Percentiles rank a stretch among this genome's conserved stretches.
Conservation (phyloP, 257 asterid genomes). For the Gentiana macrophylla region DNA sequence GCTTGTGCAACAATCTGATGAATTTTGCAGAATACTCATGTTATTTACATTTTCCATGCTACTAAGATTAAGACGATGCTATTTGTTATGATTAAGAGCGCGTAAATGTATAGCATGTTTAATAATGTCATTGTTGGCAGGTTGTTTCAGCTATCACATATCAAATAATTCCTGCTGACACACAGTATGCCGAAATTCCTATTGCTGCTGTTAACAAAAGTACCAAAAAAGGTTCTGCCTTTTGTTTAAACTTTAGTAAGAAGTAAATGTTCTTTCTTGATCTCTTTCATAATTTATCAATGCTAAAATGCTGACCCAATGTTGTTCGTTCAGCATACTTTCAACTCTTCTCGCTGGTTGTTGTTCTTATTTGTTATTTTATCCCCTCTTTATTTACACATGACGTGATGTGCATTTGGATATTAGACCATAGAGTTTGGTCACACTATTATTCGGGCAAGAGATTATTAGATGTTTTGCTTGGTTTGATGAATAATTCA, state of each 20-base stretch:
- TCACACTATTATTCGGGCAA: background rate
- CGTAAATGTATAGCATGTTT: background rate
- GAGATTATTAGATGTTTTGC: no score
- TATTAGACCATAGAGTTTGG: no score
- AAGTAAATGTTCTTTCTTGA: background rate
- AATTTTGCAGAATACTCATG: no score
- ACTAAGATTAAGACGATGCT: no score
- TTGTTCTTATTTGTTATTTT: no score
- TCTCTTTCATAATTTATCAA: no score
- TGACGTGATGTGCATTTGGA: no score
- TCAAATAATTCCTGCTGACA: slow-evolving; percentile 77
- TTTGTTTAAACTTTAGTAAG: slow-evolving; percentile 5
- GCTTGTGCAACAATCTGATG: background rate
- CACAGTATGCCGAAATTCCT: slow-evolving; percentile 90
- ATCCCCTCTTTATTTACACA: no score
- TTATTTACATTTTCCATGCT: no score
- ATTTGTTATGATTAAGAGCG: no score
- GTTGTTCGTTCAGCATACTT: background rate
- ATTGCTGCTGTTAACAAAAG: slow-evolving; percentile 68
- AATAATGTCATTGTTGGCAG: slow-evolving; percentile 21
- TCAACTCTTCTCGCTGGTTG: background rate
- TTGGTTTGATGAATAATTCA: no score
- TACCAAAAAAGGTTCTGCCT: slow-evolving; percentile 54
- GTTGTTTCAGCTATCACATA: slow-evolving; percentile 82
- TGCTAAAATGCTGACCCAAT: background rate